Percentiles rank a stretch among this genome's conserved stretches.
Conservation (phyloP, 345 rosid genomes). For the Carallia brachiata region DNA sequence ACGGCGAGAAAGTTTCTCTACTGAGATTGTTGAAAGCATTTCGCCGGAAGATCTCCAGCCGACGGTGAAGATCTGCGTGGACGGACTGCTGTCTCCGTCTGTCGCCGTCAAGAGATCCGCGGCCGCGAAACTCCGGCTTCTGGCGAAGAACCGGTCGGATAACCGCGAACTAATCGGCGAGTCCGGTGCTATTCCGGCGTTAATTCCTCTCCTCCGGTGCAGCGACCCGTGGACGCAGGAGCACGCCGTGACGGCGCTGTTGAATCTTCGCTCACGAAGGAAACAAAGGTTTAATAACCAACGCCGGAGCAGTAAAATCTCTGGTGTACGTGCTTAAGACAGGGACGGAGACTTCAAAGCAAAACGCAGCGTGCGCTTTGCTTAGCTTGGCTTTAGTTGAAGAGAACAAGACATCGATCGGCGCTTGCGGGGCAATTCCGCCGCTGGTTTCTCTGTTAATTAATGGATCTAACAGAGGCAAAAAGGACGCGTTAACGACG, state of each 20-base stretch:
- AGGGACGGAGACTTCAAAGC: constrained; percentile 90
- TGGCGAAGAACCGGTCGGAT: constrained; percentile 86
- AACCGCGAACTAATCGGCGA: constrained; percentile 84
- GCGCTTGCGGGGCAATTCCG: constrained; percentile 92
- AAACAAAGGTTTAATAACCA: constrained; percentile 57
- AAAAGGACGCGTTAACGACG: constrained; percentile 85
- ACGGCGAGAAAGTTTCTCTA: constrained; percentile 76
- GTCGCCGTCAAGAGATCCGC: constrained; percentile 81
- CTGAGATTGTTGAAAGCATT: constrained; percentile 88
- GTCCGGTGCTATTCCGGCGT: constrained; percentile 87
- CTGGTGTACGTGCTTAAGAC: constrained; percentile 83
- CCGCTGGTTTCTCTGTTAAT: constrained; percentile 79
- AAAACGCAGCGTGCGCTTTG: constrained; percentile 90
- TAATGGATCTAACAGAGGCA: constrained; percentile 75
- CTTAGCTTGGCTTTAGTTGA: constrained; percentile 82
- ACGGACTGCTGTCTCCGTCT: constrained; percentile 72
- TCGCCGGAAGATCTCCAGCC: constrained; percentile 98
- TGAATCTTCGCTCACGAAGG: constrained; percentile 83
- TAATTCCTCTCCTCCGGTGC: constrained; percentile 76
- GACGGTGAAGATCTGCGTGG: constrained; percentile 86
- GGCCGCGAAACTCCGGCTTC: constrained; percentile 80
- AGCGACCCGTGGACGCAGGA: constrained; percentile 93
- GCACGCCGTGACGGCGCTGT: constrained; percentile 86
- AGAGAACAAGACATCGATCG: constrained; percentile 81
- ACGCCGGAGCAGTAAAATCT: constrained; percentile 76